Percentiles rank a stretch among this genome's conserved stretches.
Evolutionary conservation across 768 basidiomycete species (phyloP).

Genomic region (Neoboletus magnificus): DNA sequence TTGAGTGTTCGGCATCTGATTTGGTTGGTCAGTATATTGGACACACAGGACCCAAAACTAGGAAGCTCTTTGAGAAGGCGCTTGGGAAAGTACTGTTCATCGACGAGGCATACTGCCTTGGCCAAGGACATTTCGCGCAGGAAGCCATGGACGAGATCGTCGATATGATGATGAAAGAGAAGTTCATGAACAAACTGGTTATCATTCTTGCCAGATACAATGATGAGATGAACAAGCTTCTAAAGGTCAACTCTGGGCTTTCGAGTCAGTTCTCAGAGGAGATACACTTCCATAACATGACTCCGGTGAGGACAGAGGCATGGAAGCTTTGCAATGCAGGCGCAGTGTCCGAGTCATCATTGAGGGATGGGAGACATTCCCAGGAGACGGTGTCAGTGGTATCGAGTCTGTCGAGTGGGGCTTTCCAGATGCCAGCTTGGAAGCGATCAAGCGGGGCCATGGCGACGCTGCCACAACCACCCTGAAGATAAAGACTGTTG

Average conservation of each 20-base stretch:
- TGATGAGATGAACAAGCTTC: constrained; percentile 58
- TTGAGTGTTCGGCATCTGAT: constrained; percentile 70
- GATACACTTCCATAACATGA: too few relatives aligned
- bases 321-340: constrained; percentile 39
- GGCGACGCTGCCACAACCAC: constrained; percentile 42
- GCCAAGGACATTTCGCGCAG: constrained; percentile 52
- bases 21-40: too few relatives aligned
- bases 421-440: constrained; percentile 33
- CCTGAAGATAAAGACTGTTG: constrained; percentile 39
- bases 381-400: constrained; percentile 18
- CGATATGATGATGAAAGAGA: constrained; percentile 55
- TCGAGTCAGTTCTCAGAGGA: too few relatives aligned
- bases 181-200: too few relatives aligned
- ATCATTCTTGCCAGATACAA: constrained; percentile 73
- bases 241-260: too few relatives aligned
- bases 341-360: constrained; percentile 26
- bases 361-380: constrained; percentile 26
- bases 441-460: constrained; percentile 34
- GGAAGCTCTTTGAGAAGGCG: constrained; percentile 57
- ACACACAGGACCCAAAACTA: constrained; percentile 67
- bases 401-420: constrained; percentile 8
- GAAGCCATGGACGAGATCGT: constrained; percentile 75
- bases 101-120: constrained; percentile 67
- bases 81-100: too few relatives aligned
- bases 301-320: constrained; percentile 26